Base-by-base conservation (phyloP, 768 basidiomycete genomes). In the Russula sp. region DNA sequence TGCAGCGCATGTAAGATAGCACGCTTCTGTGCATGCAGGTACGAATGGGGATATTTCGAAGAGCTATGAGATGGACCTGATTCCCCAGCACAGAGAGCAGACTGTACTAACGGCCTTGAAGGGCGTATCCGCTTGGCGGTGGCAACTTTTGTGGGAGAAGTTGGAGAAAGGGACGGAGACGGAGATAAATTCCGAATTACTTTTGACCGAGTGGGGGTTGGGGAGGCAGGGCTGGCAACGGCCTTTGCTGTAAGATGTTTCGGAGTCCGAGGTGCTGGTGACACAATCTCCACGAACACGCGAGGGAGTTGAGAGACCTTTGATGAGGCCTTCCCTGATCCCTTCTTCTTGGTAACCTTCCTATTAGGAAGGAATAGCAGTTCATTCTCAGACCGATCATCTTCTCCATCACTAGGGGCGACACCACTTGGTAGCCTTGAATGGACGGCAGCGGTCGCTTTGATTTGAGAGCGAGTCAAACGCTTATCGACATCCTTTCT, bases 21-120 rank as follows among this genome's bases (percentile, higher is more conserved):
- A 46, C 76, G 77, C 69, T 86, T 88, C 69, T 88, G 88, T 2
- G 75, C 75, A 39, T 77, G 70, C 16, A 89, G 70, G 64, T 75
- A 83, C 25, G 75, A 64, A 45, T 74, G 67, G 2, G 84, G 69
- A 68, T 80, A 77, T 3, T 67, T 46, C 8, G 81, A 78, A n/a
- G 82, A 70, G 20, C 55, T 64, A 2, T 49, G 9, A 7, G 72
- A 71, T 22, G 73, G 65, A 56, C 68, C 71, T 34, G 68, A 43
- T 14, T n/a, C 41, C n/a, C 51, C 60, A 16, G 8, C 51, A 8
- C 20, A 36, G 32, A 38, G 29, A 29, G 55, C 7, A 29, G 39
- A 6, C 3, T 42, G 38, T 49, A 51, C 32, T 9, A 29, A 42
- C 18, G 16, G 35, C 7, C 32, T 56, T 39, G 56, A 43, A 13